Base-by-base conservation (phyloP, 306 rosid genomes). In the Hylodesmum podocarpum region DNA sequence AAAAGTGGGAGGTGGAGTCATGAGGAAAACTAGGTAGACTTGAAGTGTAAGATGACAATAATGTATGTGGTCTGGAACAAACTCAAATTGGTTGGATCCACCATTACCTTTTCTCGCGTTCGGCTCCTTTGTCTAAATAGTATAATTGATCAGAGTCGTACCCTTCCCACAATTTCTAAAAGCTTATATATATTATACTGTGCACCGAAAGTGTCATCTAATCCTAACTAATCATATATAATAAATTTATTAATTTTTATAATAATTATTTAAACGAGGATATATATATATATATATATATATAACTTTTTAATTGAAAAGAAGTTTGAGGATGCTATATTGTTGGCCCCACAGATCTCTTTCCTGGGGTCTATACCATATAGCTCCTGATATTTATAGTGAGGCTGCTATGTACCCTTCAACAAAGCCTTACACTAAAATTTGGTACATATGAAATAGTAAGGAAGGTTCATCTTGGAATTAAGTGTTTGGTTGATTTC, bases 81-180 rank as follows among this genome's bases (percentile, higher is more conserved):
- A 74, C 73, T 81, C 89, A 75, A 74, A 83, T 87, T 86, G 87
- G 88, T 86, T 91, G 91, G 94, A 87, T 86, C 92, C 97, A 89
- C 94, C 88, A 72, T 81, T 74, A 66, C 75, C 72, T 76, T 74
- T 63, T 69, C 77, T 51, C 62, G 22, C 65, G 25, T 70, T 81
- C 75, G 68, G 57, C 18, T 49, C 18, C 80, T 81, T 75, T 46
- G 22, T 71, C 79, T 64, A 70, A 78, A 34, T 81, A 12, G n/a
- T 83, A 16, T 64, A 64, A 41, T 80, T 74, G 70, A 79, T 40
- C 47, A 72, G 67, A 62, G 53, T 36, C 68, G 79, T 40, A 7
- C 28, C 14, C 67, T 46, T 28, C 65, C 54, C 82, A 69, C 75
- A 80, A 78, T 83, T 79, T 85, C 63, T 64, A 67, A 74, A 86